Evolutionary conservation across 441 rosid genomes (phyloP), one percentile per base, ranked within the genome.

Genomic region (Macaranga tanarius): DNA sequence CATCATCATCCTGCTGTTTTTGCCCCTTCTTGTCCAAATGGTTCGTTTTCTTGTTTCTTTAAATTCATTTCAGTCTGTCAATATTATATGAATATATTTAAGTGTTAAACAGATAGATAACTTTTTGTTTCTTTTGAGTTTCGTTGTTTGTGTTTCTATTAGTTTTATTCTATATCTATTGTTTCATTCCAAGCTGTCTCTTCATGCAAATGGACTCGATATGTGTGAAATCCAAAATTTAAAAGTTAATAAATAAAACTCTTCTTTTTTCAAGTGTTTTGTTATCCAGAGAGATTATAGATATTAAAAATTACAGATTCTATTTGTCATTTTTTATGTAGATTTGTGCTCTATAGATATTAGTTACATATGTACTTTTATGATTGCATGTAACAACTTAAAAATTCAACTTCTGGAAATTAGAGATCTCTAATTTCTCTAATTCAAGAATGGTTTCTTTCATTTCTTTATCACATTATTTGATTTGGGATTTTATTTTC

Each of bases 11-110:
- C 85, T 26, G 67, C 76, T 44, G 67, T 78, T 45, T 8, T 12
- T 62, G 84, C 82, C 68, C 80, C 84, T 78, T 79, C 77, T 79
- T 77, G 76, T 72, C 73, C 92, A 17, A 89, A 86, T 74, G 95
- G 97, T 84, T 67, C n/a, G 82, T 80, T 70, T 28, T 51, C 50
- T 48, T 38, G 6, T 12, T 28, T 45, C 31, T 28, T 28, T 28
- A 28, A 28, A 28, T 28, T 28, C 2, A 28, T 28, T 28, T 28
- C 31, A 28, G 31, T 28, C 31, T 51, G 19, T 47, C 23, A 26
- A 20, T 20, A 57, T 20, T 38, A 3, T 3, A 58, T 58, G 13
- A 0, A 23, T 26, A 23, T 28, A 7, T 58, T 11, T 1, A 10
- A 25, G 19, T 51, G 20, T 19, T 28, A 7, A 4, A 17, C 9